These are phyloP conservation scores for Psilocybe subaeruginosa DNA, from an alignment of 768 basidiomycete species.

Conservation along the genomic window DNA sequence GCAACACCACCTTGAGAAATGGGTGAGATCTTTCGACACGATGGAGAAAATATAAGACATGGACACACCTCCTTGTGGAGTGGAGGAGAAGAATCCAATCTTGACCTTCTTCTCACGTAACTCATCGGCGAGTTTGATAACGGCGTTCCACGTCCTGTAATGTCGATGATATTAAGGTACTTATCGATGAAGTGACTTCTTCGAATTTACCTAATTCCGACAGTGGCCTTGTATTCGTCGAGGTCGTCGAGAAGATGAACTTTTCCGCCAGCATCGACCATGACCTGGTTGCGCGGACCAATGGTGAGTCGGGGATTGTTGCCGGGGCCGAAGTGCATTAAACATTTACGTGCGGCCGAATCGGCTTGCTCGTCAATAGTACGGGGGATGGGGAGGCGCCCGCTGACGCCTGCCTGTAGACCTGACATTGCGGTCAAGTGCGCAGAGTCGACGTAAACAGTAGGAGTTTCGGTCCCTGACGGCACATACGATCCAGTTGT, in stretches of 20 bases:
- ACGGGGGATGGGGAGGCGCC: slow-evolving; percentile 71
- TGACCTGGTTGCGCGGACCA: slow-evolving; percentile 84
- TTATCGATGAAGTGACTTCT: not conserved
- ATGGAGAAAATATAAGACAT: slow-evolving; percentile 11
- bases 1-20: slow-evolving; percentile 81
- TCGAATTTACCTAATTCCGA: slow-evolving; percentile 53
- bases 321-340: slow-evolving; percentile 81
- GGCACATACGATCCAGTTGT: slow-evolving; percentile 78
- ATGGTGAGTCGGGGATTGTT: slow-evolving; percentile 86
- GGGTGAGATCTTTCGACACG: slow-evolving; percentile 13
- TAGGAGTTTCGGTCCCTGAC: slow-evolving; percentile 79
- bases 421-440: slow-evolving; percentile 47
- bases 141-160: slow-evolving; percentile 75
- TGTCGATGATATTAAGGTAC: slow-evolving; percentile 13
- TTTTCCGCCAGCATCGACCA: slow-evolving; percentile 85
- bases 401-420: slow-evolving; percentile 48
- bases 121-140: slow-evolving; percentile 81
- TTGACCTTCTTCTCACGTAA: slow-evolving; percentile 85
- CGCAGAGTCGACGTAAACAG: slow-evolving; percentile 63
- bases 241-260: slow-evolving; percentile 87
- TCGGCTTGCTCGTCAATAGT: slow-evolving; percentile 87
- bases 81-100: slow-evolving; percentile 94
- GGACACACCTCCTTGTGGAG: slow-evolving; percentile 85
- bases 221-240: slow-evolving; percentile 74
- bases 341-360: slow-evolving; percentile 81